Base-by-base conservation (phyloP, 2,329 filamentous ascomycete species). In the Macrophomina tecta region DNA sequence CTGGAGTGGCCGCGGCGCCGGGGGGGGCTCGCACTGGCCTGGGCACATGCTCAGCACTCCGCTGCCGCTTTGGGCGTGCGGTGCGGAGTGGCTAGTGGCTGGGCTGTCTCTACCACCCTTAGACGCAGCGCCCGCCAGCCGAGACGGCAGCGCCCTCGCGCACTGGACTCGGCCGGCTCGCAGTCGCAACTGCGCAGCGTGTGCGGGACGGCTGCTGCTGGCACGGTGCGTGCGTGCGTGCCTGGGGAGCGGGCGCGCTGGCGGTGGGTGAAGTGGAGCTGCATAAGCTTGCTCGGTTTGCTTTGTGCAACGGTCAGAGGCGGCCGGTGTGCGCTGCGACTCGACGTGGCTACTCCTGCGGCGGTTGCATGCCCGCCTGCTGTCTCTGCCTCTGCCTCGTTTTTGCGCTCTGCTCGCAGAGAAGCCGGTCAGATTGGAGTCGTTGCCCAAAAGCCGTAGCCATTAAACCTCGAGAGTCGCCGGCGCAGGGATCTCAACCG, bases 1-100 rank as follows among this genome's bases (percentile, higher is more conserved):
- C 23, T 23, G 23, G 23, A 23, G 23, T 23, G 23, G 42, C 58
- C 42, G 36, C 32, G 52, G 11, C 11, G 28, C 30, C 30, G 49
- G 49, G 49, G 49, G 28, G 16, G 49, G 18, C 48, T 51, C 28
- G 49, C 28, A 30, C 49, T 30, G 28, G 49, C 28, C 46, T 23
- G 23, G 28, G 38, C 56, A 34, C 28, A 30, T 36, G 55, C 38
- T 28, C 55, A 45, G 36, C 36, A 34, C 40, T 45, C 42, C 42
- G 42, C 55, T 23, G 38, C 53, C 45, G 28, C 40, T 61, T 61
- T 48, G 56, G 56, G 56, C 42, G 28, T 61, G 56, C 40, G 56
- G 28, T 61, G 56, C 40, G 56, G 56, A 61, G 38, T 46, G 56
- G 40, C 56, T 61, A 61, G 56, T 61, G 56, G 56, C 56, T 61